Percentiles rank a stretch among this genome's conserved stretches.
Evolutionary conservation across 306 rosid species (phyloP).

Genomic region (Bauhinia variegata): DNA sequence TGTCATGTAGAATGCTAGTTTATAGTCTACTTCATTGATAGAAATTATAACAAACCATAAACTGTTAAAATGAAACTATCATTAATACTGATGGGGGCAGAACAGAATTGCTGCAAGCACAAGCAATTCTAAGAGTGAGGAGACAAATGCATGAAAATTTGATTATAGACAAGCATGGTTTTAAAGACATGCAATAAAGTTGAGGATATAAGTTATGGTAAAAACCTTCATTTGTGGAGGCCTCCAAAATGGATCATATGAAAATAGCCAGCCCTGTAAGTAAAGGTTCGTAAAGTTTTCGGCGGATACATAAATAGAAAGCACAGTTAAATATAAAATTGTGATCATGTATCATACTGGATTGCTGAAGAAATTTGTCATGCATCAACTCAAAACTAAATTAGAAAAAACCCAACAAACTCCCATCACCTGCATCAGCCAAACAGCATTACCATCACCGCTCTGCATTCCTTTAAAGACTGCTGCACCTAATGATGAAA

Average conservation of each 20-base stretch:
- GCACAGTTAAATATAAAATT: not conserved
- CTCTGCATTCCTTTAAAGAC: slow-evolving; percentile 79
- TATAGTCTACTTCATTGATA: slow-evolving; percentile 20
- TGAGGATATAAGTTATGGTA: slow-evolving; percentile 8
- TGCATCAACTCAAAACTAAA: slow-evolving; percentile 10
- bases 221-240: slow-evolving; percentile 94
- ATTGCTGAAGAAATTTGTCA: not conserved
- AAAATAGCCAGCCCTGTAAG: slow-evolving; percentile 84
- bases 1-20: not conserved
- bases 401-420: slow-evolving; percentile 3
- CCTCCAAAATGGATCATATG: slow-evolving; percentile 93
- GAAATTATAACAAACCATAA: slow-evolving; percentile 20
- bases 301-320: slow-evolving; percentile 18
- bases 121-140: not conserved
- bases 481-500: slow-evolving; percentile 83
- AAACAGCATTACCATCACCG: slow-evolving; percentile 77
- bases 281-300: slow-evolving; percentile 13
- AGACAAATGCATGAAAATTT: not conserved
- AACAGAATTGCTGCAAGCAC: slow-evolving; percentile 12
- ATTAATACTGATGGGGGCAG: not conserved
- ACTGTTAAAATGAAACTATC: slow-evolving; percentile 16
- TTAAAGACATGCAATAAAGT: slow-evolving; percentile 19
- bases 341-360: not conserved
- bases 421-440: slow-evolving; percentile 88
- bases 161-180: slow-evolving; percentile 7